Conservation (phyloP, 371 early-diverging fungal species). For the Rhizopus stolonifer region DNA sequence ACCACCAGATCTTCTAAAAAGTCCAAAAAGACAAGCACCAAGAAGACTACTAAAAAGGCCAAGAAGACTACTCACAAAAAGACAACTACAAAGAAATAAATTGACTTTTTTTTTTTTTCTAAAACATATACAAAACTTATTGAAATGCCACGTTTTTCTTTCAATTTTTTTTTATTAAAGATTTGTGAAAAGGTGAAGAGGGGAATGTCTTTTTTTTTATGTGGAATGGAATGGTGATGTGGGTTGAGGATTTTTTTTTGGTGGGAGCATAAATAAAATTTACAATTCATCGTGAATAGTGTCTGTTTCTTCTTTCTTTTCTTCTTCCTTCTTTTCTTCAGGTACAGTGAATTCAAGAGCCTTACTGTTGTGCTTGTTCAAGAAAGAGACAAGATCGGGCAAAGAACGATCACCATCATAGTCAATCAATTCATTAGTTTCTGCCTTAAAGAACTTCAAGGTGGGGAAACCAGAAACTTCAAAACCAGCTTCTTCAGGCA, state of each 20-base stretch:
- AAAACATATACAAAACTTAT: background rate
- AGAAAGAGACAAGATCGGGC: slow-evolving; percentile 75
- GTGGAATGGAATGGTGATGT: background rate
- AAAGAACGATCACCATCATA: slow-evolving; percentile 84
- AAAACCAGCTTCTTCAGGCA: slow-evolving; percentile 76
- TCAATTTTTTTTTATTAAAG: too few relatives aligned
- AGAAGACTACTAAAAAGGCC: slow-evolving; percentile 14
- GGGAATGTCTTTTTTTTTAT: slow-evolving; percentile 10
- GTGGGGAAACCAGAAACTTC: slow-evolving; percentile 94
- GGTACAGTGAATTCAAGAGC: slow-evolving; percentile 23
- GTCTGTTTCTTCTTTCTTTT: slow-evolving; percentile 41
- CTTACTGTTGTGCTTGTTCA: slow-evolving; percentile 63
- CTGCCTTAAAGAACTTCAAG: slow-evolving; percentile 88
- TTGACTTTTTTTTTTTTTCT: background rate
- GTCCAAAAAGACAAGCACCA: slow-evolving; percentile 11
- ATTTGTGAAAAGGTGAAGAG: too few relatives aligned
- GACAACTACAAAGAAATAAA: slow-evolving; percentile 4
- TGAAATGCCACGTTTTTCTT: background rate
- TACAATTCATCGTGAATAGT: slow-evolving; percentile 69
- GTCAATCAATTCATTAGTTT: slow-evolving; percentile 75
- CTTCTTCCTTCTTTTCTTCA: slow-evolving; percentile 14
- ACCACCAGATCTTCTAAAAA: background rate
- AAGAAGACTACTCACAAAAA: slow-evolving; percentile 15
- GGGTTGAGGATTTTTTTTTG: too few relatives aligned
- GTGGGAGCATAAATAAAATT: too few relatives aligned